A percentile compares a stretch with the other conserved stretches of the same genome.
phyloP scores from a whole-genome alignment of 2,329 filamentous ascomycete species.

The Aspergillus viridinutans region DNA sequence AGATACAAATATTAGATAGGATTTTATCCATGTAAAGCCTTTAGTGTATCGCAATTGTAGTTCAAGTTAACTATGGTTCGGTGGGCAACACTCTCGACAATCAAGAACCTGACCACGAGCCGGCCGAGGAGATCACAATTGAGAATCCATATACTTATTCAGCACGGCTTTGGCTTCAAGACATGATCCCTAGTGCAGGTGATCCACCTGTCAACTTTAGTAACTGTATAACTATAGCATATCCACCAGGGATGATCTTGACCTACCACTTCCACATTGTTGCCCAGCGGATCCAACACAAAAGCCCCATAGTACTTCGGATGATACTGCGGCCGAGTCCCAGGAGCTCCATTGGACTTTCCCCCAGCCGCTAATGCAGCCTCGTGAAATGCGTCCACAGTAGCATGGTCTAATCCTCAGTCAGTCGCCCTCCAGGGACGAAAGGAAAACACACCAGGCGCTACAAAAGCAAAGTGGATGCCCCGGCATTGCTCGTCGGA shows the following conservation, averaged over 20 bases:
- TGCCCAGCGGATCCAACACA: constrained; percentile 48
- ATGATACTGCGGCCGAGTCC: constrained; percentile 42
- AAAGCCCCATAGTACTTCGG: constrained; percentile 50
- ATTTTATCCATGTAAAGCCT: background rate
- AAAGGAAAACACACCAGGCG: constrained; percentile 15
- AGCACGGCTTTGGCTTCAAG: no score
- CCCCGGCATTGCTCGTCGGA: constrained; percentile 7
- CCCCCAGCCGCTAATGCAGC: constrained; percentile 44
- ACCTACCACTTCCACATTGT: constrained; percentile 48
- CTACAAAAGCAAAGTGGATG: constrained; percentile 24
- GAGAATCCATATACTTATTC: no score
- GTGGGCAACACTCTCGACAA: no score
- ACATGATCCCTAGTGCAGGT: background rate
- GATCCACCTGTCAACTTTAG: background rate
- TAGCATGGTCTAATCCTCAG: constrained; percentile 31
- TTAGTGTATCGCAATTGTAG: background rate
- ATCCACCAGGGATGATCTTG: background rate
- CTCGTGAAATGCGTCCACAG: constrained; percentile 46
- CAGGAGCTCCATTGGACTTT: constrained; percentile 49
- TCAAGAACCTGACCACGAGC: background rate
- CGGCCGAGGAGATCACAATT: no score
- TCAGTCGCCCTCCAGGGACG: background rate
- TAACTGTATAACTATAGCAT: background rate
- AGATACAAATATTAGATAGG: no score
- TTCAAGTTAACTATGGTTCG: background rate